Evolutionary conservation across 2,329 filamentous ascomycete species (phyloP).

Genomic region (Elsinoe necatrix): DNA sequence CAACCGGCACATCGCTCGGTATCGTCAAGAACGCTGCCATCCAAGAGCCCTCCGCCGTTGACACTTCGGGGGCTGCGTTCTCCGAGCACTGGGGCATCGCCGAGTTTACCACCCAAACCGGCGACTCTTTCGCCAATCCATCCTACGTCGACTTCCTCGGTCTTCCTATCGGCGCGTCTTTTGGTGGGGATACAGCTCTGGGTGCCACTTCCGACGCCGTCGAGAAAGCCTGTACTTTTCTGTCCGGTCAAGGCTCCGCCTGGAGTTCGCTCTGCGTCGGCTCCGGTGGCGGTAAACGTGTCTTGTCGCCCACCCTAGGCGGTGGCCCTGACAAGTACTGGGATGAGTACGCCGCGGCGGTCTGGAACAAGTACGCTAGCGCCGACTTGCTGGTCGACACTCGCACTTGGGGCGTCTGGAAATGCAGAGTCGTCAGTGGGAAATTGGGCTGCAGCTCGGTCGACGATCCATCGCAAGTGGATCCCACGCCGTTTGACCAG

Average conservation of each 20-base stretch:
- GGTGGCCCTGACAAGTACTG: slow-evolving; percentile 45
- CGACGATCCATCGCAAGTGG: slow-evolving; percentile 35
- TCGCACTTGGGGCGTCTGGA: slow-evolving; percentile 39
- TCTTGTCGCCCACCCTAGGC: slow-evolving; percentile 38
- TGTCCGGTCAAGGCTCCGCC: slow-evolving; percentile 42
- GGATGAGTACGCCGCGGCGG: slow-evolving; percentile 42
- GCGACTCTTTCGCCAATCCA: slow-evolving; percentile 33
- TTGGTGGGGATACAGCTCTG: slow-evolving; percentile 41
- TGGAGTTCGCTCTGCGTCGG: slow-evolving; percentile 55
- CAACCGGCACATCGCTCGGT: neutral
- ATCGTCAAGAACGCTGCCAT: neutral
- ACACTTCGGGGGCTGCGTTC: neutral
- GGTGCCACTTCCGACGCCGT: slow-evolving; percentile 54
- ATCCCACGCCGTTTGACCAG: slow-evolving; percentile 43
- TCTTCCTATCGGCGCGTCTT: slow-evolving; percentile 43
- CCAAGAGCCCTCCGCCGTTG: neutral
- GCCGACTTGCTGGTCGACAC: slow-evolving; percentile 53
- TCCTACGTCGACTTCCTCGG: slow-evolving; percentile 26
- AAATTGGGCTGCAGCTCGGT: slow-evolving; percentile 34
- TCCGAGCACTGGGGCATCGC: slow-evolving; percentile 31
- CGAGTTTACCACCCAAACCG: slow-evolving; percentile 35
- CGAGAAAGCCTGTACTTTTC: slow-evolving; percentile 44
- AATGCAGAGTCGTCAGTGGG: slow-evolving; percentile 25
- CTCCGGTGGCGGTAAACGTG: slow-evolving; percentile 27
- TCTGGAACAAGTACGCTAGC: slow-evolving; percentile 41